These are phyloP conservation scores for Magnaporthales sp. DNA, from an alignment of 2,329 filamentous ascomycete species.

Conservation along the genomic window DNA sequence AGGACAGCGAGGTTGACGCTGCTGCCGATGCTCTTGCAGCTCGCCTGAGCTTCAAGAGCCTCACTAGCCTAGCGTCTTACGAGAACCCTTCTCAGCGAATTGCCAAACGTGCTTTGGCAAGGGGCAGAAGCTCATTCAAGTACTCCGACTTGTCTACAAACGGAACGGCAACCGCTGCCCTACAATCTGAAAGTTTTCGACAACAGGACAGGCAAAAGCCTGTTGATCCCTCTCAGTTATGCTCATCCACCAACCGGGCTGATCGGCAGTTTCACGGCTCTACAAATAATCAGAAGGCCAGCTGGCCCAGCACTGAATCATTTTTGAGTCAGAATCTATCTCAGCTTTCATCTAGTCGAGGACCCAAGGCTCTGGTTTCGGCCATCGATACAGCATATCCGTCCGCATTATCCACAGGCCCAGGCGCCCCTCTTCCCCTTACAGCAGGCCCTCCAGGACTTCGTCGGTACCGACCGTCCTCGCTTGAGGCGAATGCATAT, in stretches of 20 bases:
- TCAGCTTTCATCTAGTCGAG: background rate
- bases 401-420: slow-evolving; percentile 15
- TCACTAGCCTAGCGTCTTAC: slow-evolving; percentile 47
- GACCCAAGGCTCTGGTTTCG: background rate
- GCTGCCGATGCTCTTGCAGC: slow-evolving; percentile 20
- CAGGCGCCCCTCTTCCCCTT: slow-evolving; percentile 39
- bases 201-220: background rate
- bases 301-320: background rate
- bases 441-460: slow-evolving; percentile 47
- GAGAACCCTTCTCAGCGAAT: slow-evolving; percentile 44
- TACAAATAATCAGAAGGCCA: background rate
- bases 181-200: background rate
- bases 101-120: slow-evolving; percentile 35
- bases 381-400: background rate
- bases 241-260: background rate
- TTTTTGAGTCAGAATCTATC: background rate
- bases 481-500: slow-evolving; percentile 21
- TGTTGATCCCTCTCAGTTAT: background rate
- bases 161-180: background rate
- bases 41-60: slow-evolving; percentile 34
- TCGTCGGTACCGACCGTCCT: slow-evolving; percentile 37
- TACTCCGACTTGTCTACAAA: background rate
- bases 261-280: background rate
- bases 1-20: slow-evolving; percentile 17
- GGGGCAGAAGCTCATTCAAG: slow-evolving; percentile 6